Evolutionary conservation across 768 basidiomycete species (phyloP), one percentile per base, ranked within the genome.

Genomic region (Lactifluus rugatus): DNA sequence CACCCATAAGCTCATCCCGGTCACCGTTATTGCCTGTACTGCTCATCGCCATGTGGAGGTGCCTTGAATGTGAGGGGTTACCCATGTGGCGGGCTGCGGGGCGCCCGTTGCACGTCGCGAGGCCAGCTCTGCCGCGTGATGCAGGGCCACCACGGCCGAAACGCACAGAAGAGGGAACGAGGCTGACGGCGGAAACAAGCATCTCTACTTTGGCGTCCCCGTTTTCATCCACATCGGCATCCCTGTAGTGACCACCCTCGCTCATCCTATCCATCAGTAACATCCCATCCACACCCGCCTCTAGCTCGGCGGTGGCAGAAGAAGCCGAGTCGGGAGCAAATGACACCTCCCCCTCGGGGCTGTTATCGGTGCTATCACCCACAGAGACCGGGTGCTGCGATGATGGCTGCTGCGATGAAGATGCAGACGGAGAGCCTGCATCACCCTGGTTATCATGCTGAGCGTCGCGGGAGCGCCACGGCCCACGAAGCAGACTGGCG

Each of bases 401-500:
- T 71, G 67, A 54, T 81, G 87, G 89, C 86, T 89, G 57, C 78
- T 73, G 14, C 79, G 79, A 39, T 89, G 76, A 52, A 89, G 74
- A 54, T 11, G 45, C 10, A 45, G 42, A 37, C 23, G 8, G 39
- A 2, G 26, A 23, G 23, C 46, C 39, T 13, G 34, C 34, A n/a
- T 45, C 50, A 5, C n/a, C 57, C 21, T 63, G 68, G 5, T 66
- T 62, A 34, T 58, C 60, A 53, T 56, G 60, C 16, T 62, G 61
- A 1, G 48, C 55, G 25, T 74, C 73, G 32, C 81, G 73, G 5
- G 74, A 65, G 50, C 81, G 87, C 89, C 89, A 93, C 56, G 79
- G 74, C 11, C 80, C 80, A 39, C 90, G 77, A 53, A 92, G 75
- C 73, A 93, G 75, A 64, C 87, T 90, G 5, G 81, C 90, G 6